Base-by-base conservation (phyloP, 805 yeast species). In the Metschnikowia gruessii region DNA sequence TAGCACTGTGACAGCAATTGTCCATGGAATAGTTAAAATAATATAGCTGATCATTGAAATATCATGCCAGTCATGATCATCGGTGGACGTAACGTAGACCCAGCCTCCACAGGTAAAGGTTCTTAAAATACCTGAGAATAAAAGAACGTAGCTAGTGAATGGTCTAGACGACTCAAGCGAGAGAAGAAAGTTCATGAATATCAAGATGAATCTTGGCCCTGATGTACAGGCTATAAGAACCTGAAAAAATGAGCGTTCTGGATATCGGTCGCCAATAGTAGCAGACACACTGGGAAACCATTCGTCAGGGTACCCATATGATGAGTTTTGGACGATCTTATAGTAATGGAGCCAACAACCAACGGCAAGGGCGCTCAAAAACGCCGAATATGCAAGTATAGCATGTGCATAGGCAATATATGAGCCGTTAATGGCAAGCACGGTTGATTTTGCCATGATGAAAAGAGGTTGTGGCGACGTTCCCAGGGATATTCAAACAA, bases 201-300 rank as follows among this genome's bases (percentile, higher is more conserved):
- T 58, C 31, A 85, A 63, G 30, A 86, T 63, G 62, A 91, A 92
- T 54, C 98, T 79, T 15, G 97, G 97, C 32, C 97, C 96, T 0
- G 98, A 78, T 0, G 98, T 91, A 38, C 92, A 66, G 1, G 98
- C 99, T 54, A 94, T 94, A 52, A 92, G 68, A 31, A 92, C 75
- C 68, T 94, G 99, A 64, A 92, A 94, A 16, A 94, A 68, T 1
- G 96, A 87, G 54, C 99, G 74, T 67, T 94, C 99, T 0, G 99
- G 99, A 63, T 90, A 94, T 50, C 97, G 69, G 63, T 94, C 99
- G 37, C 99, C 99, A 61, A 94, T 94, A 1, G 99, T 81, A 1
- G 99, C 98, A 31, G 95, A 85, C 2, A 94, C 99, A 59, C 95
- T 85, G 2, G 99, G 99, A 62, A 94, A 92, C 98, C 99, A 94